Conservation (phyloP, 179 eudicot genomes). For the Spergularia azorica region DNA sequence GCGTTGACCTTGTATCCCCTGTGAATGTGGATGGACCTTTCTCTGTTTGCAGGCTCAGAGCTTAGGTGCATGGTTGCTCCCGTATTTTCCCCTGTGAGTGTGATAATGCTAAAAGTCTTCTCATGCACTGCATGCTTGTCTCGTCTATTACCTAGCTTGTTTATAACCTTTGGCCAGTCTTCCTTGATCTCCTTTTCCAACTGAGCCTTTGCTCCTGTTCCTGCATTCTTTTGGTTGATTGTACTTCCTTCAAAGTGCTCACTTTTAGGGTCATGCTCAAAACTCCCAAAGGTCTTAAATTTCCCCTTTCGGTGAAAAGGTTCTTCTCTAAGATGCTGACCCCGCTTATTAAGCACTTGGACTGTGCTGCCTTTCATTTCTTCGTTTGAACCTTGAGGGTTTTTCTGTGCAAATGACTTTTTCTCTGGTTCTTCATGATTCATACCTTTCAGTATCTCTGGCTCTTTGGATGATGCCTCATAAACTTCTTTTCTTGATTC, state of each 20-base stretch:
- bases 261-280: constrained; percentile 25
- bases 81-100: constrained; percentile 71
- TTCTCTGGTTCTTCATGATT: constrained; percentile 17
- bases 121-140: constrained; percentile 34
- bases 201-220: constrained; percentile 29
- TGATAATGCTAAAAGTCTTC: constrained; percentile 45
- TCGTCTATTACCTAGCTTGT: constrained; percentile 32
- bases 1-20: constrained; percentile 58
- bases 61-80: constrained; percentile 76
- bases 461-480: constrained; percentile 14
- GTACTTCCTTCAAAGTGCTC: constrained; percentile 21
- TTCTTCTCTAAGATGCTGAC: constrained; percentile 26
- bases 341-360: constrained; percentile 2
- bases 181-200: constrained; percentile 45
- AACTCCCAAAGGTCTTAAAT: constrained; percentile 19
- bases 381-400: constrained; percentile 24
- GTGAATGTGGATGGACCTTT: constrained; percentile 50
- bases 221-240: constrained; percentile 30
- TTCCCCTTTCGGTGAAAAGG: constrained; percentile 31
- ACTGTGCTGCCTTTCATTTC: constrained; percentile 24
- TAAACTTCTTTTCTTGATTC: constrained; percentile 12
- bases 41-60: constrained; percentile 40
- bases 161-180: constrained; percentile 41
- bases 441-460: constrained; percentile 13
- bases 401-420: constrained; percentile 4